Base-by-base conservation (phyloP, 176 grass and related monocot genomes). In the Carex scoparia region DNA sequence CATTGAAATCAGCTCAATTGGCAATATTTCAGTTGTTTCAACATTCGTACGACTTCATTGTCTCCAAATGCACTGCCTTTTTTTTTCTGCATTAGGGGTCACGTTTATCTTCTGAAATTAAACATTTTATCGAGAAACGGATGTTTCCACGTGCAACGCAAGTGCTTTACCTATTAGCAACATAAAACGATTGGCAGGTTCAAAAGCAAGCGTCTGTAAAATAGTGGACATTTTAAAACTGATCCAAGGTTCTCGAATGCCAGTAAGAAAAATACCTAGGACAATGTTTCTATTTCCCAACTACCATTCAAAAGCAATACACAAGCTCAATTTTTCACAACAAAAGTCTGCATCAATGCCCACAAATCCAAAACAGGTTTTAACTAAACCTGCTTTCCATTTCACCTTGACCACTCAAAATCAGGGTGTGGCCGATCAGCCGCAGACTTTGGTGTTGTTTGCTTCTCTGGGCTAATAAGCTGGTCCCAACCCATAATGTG, bases 401-500 rank as follows among this genome's bases (percentile, higher is more conserved):
- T 65, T 97, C 81, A 97, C 79, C 87, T 93, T 72, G 87, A 91
- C 94, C 91, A 94, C 66, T 97, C 94, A 0, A 87, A 85, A 84
- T 87, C 86, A 13, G 89, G 89, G 66, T 93, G 80, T 65, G 86
- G 89, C 2, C 86, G 87, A 86, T 87, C 87, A 53, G 76, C 54
- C 71, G 61, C 74, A 18, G 81, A 83, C 69, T 85, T 93, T 66
- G 55, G 84, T 86, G 70, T 51, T 3, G 85, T 85, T 16, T 31
- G 42, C 42, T 61, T 67, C 30, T n/a, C 81, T 7, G 7, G 81
- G 23, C 81, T 55, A 23, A 93, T 62, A 51, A 70, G 87, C 61
- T 90, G 94, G 35, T 90, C 84, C 94, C 94, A 97, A 37, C 94
- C 91, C 88, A 97, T 90, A 75, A 97, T 93, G 46, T 90, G 86